phyloP scores from a whole-genome alignment of 352 stramenopile species.

The Phytophthora pinifolia region DNA sequence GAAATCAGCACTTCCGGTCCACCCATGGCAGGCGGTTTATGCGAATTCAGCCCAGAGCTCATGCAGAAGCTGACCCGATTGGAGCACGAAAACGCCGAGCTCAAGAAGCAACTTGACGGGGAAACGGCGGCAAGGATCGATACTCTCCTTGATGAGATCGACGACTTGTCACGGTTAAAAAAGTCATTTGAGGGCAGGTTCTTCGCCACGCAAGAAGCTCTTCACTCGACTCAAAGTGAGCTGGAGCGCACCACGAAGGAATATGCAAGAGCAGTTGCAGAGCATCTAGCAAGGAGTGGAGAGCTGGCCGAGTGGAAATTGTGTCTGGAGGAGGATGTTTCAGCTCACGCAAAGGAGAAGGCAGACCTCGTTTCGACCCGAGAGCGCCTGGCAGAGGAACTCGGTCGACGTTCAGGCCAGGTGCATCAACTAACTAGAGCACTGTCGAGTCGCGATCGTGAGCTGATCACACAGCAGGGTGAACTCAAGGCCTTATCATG shows the following conservation, averaged over 20 bases:
- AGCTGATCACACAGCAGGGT: conserved; percentile 4
- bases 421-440: conserved; percentile 5
- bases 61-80: conserved; percentile 63
- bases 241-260: conserved; percentile 18
- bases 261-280: conserved; percentile 5
- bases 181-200: conserved; percentile 72
- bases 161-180: conserved; percentile 62
- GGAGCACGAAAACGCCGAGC: conserved; percentile 54
- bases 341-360: conserved; percentile 5
- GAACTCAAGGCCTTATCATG: neutral
- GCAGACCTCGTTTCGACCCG: conserved; percentile 1
- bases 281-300: conserved; percentile 18
- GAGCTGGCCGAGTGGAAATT: conserved; percentile 9
- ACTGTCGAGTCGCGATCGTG: conserved; percentile 6
- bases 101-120: conserved; percentile 52
- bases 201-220: conserved; percentile 42
- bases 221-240: conserved; percentile 35
- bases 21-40: conserved; percentile 36
- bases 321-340: conserved; percentile 20
- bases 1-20: neutral
- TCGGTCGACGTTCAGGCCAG: conserved; percentile 3
- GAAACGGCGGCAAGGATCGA: conserved; percentile 63
- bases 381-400: conserved; percentile 8
- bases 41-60: conserved; percentile 69
- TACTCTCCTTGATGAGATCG: conserved; percentile 51